Conservation (phyloP, 2,329 filamentous ascomycete genomes). For the Trichoderma sp. region DNA sequence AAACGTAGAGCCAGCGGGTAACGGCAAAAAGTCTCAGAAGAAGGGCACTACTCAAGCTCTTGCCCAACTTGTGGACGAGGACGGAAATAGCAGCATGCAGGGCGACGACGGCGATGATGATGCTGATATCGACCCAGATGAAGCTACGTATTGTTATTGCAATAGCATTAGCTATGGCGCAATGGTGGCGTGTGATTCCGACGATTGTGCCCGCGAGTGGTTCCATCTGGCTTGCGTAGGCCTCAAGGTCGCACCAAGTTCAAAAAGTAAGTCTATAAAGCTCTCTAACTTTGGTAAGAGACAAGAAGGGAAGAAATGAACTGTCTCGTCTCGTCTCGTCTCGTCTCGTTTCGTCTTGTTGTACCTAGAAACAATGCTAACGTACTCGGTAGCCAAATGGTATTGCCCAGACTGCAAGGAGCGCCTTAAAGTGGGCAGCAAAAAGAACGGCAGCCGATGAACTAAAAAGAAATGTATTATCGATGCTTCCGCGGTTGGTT, state of each 20-base stretch:
- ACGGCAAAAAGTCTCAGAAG: slow-evolving; percentile 63
- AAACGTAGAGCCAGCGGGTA: slow-evolving; percentile 44
- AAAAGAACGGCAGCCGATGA: slow-evolving; percentile 55
- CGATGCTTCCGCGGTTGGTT: background rate
- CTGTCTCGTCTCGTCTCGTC: too few species aligned
- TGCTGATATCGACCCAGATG: slow-evolving; percentile 69
- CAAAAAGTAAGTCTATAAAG: slow-evolving; percentile 63
- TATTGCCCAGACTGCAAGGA: slow-evolving; percentile 81
- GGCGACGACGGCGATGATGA: slow-evolving; percentile 45
- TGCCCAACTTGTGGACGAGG: slow-evolving; percentile 46
- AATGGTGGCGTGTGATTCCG: slow-evolving; percentile 81
- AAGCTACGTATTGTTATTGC: slow-evolving; percentile 79
- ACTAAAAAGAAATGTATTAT: background rate
- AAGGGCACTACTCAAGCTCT: slow-evolving; percentile 52
- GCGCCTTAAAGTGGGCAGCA: slow-evolving; percentile 59
- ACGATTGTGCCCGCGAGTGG: slow-evolving; percentile 76
- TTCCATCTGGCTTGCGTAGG: slow-evolving; percentile 84
- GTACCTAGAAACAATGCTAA: slow-evolving; percentile 5
- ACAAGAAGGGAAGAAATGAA: background rate
- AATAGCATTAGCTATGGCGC: slow-evolving; percentile 80
- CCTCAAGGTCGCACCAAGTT: slow-evolving; percentile 75
- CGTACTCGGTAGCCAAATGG: slow-evolving; percentile 67
- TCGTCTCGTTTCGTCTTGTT: background rate
- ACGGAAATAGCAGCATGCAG: slow-evolving; percentile 48
- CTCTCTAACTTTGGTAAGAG: too few species aligned